Evolutionary conservation across 192 early-diverging fungal species (phyloP).

Genomic region (Geosiphon pyriformis): DNA sequence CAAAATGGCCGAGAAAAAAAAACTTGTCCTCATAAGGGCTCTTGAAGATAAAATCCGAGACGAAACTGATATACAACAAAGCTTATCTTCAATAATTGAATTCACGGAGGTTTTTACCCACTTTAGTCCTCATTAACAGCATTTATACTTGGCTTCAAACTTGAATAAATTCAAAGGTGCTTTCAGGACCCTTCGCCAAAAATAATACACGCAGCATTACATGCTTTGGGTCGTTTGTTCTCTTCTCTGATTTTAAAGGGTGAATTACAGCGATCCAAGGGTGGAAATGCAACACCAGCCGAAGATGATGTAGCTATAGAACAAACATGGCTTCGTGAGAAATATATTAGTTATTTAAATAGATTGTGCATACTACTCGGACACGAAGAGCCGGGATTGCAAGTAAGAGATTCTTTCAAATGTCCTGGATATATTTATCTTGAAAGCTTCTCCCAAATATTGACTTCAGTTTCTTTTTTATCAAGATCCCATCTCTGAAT

Average conservation of each 20-base stretch:
- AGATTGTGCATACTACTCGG: slow-evolving; percentile 47
- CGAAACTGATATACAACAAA: too few species aligned
- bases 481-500: slow-evolving; percentile 61
- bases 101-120: too few species aligned
- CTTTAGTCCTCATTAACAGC: too few species aligned
- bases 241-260: slow-evolving; percentile 41
- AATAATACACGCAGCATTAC: slow-evolving; percentile 61
- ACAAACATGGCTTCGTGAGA: slow-evolving; percentile 68
- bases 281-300: slow-evolving; percentile 12
- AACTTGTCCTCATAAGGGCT: too few species aligned
- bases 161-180: too few species aligned
- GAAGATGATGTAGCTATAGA: slow-evolving; percentile 54
- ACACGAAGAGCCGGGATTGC: slow-evolving; percentile 64
- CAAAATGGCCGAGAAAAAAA: too few species aligned
- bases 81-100: too few species aligned
- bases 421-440: neutral
- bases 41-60: too few species aligned
- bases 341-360: slow-evolving; percentile 64
- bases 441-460: neutral
- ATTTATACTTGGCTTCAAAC: too few species aligned
- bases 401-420: slow-evolving; percentile 34
- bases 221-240: slow-evolving; percentile 71
- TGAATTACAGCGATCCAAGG: slow-evolving; percentile 41
- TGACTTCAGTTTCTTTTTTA: neutral
- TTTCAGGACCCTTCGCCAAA: slow-evolving; percentile 36